Evolutionary conservation across 2,329 filamentous ascomycete species (phyloP), one percentile per base, ranked within the genome.

Genomic region (Cladobotryum protrusum): DNA sequence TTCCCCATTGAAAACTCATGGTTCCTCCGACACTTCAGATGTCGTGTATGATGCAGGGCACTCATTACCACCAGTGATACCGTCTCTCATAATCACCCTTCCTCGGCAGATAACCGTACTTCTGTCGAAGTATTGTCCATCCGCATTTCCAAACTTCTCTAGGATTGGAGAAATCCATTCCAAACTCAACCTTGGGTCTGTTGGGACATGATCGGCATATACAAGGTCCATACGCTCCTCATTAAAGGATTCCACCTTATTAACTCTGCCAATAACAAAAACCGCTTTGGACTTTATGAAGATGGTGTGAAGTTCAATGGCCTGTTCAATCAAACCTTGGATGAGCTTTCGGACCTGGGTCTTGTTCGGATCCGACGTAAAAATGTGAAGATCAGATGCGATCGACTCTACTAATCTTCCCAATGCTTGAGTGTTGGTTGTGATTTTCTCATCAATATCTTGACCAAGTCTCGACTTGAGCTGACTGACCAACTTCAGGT

Each of bases 141-240:
- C 52, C 1, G 56, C 56, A 17, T 39, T 56, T 14, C 56, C 56
- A 17, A 49, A 39, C n/a, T 57, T 57, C 12, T 48, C 11, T 2
- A 58, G 34, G 11, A 32, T 29, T 1, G 56, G 56, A 2, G 45
- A 47, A 11, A 54, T 17, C 2, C 52, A 34, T 12, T 50, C 39
- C 4, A 56, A 20, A 12, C 9, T 24, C 8, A 6, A 11, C 3
- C 18, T 6, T 11, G 5, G n/a, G 13, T 41, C 18, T 13, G 24
- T n/a, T 17, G 12, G 14, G 5, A 5, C 2, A 19, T 49, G 9
- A 1, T 19, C 18, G 2, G 11, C 4, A 15, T 34, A 5, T 3
- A 14, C n/a, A 2, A 43, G 19, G 2, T 24, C 15, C 50, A 52
- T 52, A 2, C 4, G 2, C 1, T 14, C 19, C 1, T 52, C 12